These are phyloP conservation scores for Pichia sp. DNA, from an alignment of 1,139 yeast genomes.

Conservation along the genomic window DNA sequence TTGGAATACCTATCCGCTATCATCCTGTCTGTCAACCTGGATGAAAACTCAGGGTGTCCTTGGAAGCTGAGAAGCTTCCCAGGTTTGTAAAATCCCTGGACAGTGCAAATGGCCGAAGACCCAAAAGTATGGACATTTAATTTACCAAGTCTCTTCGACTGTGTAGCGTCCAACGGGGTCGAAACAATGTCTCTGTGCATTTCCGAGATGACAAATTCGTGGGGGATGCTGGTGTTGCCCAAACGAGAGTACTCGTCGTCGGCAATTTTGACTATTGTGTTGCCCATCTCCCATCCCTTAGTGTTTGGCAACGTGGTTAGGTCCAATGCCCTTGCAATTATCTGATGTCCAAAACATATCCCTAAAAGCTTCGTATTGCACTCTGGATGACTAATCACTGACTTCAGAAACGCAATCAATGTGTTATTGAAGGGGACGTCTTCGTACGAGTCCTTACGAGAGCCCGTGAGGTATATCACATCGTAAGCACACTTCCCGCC, in stretches of 20 bases:
- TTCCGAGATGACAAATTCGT: conserved; percentile 47
- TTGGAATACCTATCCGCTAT: conserved; percentile 28
- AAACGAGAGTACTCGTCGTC: conserved; percentile 25
- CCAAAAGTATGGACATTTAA: conserved; percentile 39
- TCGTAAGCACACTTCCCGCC: conserved; percentile 35
- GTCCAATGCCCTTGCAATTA: conserved; percentile 64
- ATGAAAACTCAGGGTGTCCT: conserved; percentile 83
- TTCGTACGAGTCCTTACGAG: conserved; percentile 52
- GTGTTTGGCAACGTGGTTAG: conserved; percentile 53
- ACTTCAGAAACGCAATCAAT: conserved; percentile 43
- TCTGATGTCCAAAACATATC: conserved; percentile 86
- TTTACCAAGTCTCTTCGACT: conserved; percentile 31
- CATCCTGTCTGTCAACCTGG: conserved; percentile 35
- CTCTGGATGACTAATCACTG: conserved; percentile 14
- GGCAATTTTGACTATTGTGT: conserved; percentile 48
- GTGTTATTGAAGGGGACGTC: conserved; percentile 35
- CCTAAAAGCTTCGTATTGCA: conserved; percentile 49
- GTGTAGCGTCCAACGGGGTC: conserved; percentile 26
- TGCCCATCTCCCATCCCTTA: conserved; percentile 73
- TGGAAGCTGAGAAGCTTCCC: conserved; percentile 59
- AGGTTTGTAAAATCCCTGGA: conserved; percentile 59
- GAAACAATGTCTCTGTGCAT: conserved; percentile 72
- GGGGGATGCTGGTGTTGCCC: conserved; percentile 13
- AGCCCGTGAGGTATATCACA: conserved; percentile 60
- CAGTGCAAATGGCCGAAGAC: conserved; percentile 47